These are phyloP conservation scores for Syncephalastrum racemosum DNA, from an alignment of 371 early-diverging fungal genomes.

Conservation along the genomic window DNA sequence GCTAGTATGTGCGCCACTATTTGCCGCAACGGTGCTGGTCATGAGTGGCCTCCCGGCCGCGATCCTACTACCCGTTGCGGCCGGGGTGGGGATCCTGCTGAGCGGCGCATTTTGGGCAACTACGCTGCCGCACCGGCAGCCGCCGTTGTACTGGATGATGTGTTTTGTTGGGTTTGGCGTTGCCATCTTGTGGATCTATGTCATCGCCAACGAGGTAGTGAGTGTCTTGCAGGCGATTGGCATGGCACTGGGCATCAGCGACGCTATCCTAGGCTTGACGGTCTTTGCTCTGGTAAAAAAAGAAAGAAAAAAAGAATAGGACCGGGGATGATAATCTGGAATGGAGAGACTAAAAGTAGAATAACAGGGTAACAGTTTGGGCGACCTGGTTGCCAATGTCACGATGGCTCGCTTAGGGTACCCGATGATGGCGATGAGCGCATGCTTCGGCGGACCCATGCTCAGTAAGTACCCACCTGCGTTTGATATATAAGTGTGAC, in stretches of 20 bases:
- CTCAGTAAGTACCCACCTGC: slow-evolving; percentile 53
- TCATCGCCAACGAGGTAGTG: slow-evolving; percentile 85
- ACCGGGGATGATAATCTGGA: not conserved
- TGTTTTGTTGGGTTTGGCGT: slow-evolving; percentile 71
- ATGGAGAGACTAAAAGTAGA: not conserved
- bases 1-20: slow-evolving; percentile 35
- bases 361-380: slow-evolving; percentile 77
- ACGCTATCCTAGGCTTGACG: slow-evolving; percentile 81
- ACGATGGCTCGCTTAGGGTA: slow-evolving; percentile 82
- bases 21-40: slow-evolving; percentile 35
- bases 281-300: slow-evolving; percentile 75
- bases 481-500: not conserved
- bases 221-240: slow-evolving; percentile 78
- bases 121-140: slow-evolving; percentile 26
- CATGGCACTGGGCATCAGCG: slow-evolving; percentile 71
- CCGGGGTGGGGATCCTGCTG: slow-evolving; percentile 18
- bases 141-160: slow-evolving; percentile 48
- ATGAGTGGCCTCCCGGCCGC: slow-evolving; percentile 19
- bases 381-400: slow-evolving; percentile 83
- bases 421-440: slow-evolving; percentile 83
- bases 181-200: slow-evolving; percentile 77
- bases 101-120: slow-evolving; percentile 29
- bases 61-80: slow-evolving; percentile 27
- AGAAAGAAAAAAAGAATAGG: not conserved
- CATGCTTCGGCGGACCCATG: slow-evolving; percentile 86